Base-by-base conservation (phyloP, 495 filamentous ascomycete species). In the Aspergillus leporis region DNA sequence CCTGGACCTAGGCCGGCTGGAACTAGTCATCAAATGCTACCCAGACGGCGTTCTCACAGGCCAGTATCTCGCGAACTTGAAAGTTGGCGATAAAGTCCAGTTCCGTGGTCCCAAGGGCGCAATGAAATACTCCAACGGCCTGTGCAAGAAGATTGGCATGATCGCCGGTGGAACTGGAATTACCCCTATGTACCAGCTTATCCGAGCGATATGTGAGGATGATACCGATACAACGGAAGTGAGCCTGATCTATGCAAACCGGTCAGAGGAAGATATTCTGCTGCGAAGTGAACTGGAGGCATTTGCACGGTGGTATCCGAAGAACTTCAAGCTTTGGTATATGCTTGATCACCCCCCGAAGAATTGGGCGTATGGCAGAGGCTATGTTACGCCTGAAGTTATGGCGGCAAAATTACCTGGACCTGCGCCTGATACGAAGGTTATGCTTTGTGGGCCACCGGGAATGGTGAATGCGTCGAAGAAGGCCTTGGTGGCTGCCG, bases 161-260 rank as follows among this genome's bases (percentile, higher is more conserved):
- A 66, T 84, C 16, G 81, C 78, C 0, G 81, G 81, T 31, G 82
- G 82, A 2, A 80, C 81, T 0, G 82, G 81, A 7, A 83, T 85
- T 53, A 85, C 83, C 19, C 83, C 81, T 36, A 82, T 83, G 75
- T 84, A 77, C 67, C 80, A 80, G 62, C 67, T 84, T 10, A 76
- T 83, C 56, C 76, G 77, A 6, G 76, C 76, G 23, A 83, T 85
- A 32, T 78, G 78, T 64, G 75, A 82, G 51, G 75, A 81, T 52
- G 61, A 72, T 1, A 60, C 56, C 13, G 81, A 84, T 61, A 73
- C 69, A 1, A 83, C 82, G 8, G 58, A 77, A 55, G 63, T 85
- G 22, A 67, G 61, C 22, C 69, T 82, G 0, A 58, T 86, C 25
- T 85, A 79, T 55, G 73, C 74, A 2, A 79, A 76, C 62, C 69